Base-by-base conservation (phyloP, 495 filamentous ascomycete genomes). In the Acidiella bohemica region DNA sequence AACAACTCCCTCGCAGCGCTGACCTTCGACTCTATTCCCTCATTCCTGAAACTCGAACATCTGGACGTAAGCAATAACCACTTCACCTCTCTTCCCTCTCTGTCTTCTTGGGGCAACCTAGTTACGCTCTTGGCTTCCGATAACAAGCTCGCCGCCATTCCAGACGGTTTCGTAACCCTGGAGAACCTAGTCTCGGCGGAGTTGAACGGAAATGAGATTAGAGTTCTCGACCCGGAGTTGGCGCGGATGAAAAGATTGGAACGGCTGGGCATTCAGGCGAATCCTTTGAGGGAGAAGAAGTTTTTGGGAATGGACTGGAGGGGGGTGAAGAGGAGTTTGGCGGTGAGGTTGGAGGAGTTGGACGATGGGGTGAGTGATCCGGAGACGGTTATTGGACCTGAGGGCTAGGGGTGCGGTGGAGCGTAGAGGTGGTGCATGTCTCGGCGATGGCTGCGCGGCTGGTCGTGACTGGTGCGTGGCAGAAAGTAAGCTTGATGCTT, bases 221-320 rank as follows among this genome's bases (percentile, higher is more conserved):
- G 71, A 5, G 61, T 71, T 14, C 51, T 97, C 24, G 84, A 92
- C 47, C 70, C 81, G 9, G 72, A 71, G 49, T 73, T 96, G 42
- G 83, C 81, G 5, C 59, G 73, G 20, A 93, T 96, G 82, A 73
- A 84, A 3, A 77, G 61, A 35, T 64, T 97, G 7, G 66, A 70
- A 7, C 75, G 73, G 41, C 68, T 95, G 27, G 72, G 72, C 9
- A 66, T 97, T 25, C 74, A 76, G 32, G 84, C 83, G 11, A 97
- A 97, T 53, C 90, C 90, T 4, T 60, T 97, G 10, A 66, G 79
- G 31, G 86, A 94, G 49, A 84, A 81, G 49, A 92, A 81, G 56
- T 80, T 90, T 39, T 64, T 86, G 22, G 77, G 65, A 16, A 81
- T 93, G 67, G 67, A 68, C 18, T 84, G 82, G 0, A 81, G 84